Evolutionary conservation across 192 early-diverging fungal species (phyloP).

Genomic region (Coemansia aciculifera): DNA sequence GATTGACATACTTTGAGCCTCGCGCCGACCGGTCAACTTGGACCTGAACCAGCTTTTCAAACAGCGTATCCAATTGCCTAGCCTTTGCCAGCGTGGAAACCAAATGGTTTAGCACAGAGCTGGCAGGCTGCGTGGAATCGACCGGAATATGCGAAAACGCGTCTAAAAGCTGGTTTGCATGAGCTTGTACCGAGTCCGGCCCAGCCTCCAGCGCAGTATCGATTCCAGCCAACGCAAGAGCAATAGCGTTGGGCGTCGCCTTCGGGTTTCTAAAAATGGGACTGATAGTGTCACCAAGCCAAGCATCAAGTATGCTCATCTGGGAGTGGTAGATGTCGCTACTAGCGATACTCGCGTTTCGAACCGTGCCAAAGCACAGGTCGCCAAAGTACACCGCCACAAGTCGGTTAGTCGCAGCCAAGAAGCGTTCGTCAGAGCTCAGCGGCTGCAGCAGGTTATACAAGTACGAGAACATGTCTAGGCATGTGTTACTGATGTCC

Average conservation of each 20-base stretch:
- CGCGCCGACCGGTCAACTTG: background rate
- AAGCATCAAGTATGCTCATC: conserved; percentile 19
- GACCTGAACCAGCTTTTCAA: conserved; percentile 16
- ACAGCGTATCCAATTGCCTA: conserved; percentile 32
- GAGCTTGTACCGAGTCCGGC: conserved; percentile 26
- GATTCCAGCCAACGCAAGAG: conserved; percentile 22
- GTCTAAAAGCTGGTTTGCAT: conserved; percentile 17
- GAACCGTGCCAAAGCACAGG: conserved; percentile 31
- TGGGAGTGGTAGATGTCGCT: conserved; percentile 26
- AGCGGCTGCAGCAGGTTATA: conserved; percentile 17
- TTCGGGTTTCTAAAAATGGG: conserved; percentile 15
- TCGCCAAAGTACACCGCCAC: conserved; percentile 35
- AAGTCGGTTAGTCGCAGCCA: conserved; percentile 29
- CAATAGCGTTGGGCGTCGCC: conserved; percentile 4
- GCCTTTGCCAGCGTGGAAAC: conserved; percentile 28
- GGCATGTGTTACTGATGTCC: conserved; percentile 24
- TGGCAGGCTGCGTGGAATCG: background rate
- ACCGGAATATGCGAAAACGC: conserved; percentile 22
- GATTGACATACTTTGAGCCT: conserved; percentile 9
- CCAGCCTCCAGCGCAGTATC: conserved; percentile 36
- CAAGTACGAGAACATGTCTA: conserved; percentile 36
- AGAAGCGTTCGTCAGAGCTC: conserved; percentile 9
- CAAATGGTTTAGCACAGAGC: conserved; percentile 19
- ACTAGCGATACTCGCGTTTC: conserved; percentile 10
- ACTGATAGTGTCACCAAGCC: conserved; percentile 20